Conservation (phyloP, 148 eudicot genomes). For the Silene uniflora region DNA sequence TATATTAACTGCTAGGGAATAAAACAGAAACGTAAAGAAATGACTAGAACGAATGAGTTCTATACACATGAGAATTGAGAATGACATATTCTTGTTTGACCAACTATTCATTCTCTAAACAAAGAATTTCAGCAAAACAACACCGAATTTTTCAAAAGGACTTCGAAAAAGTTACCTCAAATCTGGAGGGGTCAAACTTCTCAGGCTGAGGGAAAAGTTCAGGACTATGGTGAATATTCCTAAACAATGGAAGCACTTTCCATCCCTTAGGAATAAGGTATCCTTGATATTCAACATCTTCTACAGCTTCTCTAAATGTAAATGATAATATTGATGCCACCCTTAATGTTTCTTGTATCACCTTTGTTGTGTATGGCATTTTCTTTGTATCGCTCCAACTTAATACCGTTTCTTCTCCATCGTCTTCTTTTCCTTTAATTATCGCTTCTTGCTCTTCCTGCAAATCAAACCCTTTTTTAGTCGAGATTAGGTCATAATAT, state of each 20-base stretch:
- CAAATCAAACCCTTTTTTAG: neutral
- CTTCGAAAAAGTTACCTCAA: constrained; percentile 41
- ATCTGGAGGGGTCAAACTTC: constrained; percentile 66
- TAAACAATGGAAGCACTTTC: constrained; percentile 67
- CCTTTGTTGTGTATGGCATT: constrained; percentile 74
- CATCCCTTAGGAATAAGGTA: constrained; percentile 67
- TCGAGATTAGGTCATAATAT: neutral
- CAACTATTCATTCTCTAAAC: neutral
- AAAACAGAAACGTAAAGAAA: too few relatives aligned
- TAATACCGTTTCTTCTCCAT: constrained; percentile 26
- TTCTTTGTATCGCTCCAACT: constrained; percentile 47
- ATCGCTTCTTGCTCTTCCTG: constrained; percentile 46
- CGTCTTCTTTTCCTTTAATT: constrained; percentile 25
- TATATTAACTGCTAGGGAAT: too few relatives aligned
- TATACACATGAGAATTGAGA: too few relatives aligned
- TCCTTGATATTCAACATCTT: constrained; percentile 92
- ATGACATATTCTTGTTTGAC: constrained; percentile 1
- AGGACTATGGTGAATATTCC: constrained; percentile 60
- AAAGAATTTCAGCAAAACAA: neutral
- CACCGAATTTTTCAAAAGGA: neutral
- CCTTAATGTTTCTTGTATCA: constrained; percentile 83
- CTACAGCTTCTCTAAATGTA: constrained; percentile 95
- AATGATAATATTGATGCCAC: constrained; percentile 89
- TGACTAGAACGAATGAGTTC: too few relatives aligned
- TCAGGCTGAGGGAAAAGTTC: constrained; percentile 45